Conservation (phyloP, 2,329 filamentous ascomycete genomes). For the Trichoderma lentiforme region DNA sequence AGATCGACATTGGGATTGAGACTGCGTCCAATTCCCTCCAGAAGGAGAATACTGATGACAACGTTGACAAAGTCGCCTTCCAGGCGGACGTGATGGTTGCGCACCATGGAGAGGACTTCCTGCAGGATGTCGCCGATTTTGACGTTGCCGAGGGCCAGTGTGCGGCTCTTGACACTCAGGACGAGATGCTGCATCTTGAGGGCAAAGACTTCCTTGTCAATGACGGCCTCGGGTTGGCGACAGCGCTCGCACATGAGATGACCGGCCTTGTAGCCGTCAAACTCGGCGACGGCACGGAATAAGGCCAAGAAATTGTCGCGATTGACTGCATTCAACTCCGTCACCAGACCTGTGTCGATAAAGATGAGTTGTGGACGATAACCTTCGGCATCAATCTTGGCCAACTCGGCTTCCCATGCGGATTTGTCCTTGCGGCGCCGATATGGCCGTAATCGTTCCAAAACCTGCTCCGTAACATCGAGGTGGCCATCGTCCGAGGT, state of each 20-base stretch:
- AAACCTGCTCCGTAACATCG: slow-evolving; percentile 84
- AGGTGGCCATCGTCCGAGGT: slow-evolving; percentile 48
- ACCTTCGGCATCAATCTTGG: slow-evolving; percentile 77
- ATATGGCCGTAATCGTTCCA: slow-evolving; percentile 74
- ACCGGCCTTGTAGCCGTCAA: slow-evolving; percentile 93
- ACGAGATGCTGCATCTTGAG: slow-evolving; percentile 97
- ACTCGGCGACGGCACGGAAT: slow-evolving; percentile 93
- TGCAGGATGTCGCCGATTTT: slow-evolving; percentile 95
- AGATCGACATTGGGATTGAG: slow-evolving; percentile 86
- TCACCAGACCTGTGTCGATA: slow-evolving; percentile 94
- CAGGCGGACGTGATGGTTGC: slow-evolving; percentile 84
- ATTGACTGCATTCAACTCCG: slow-evolving; percentile 84
- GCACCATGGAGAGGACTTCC: slow-evolving; percentile 86
- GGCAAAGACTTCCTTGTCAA: slow-evolving; percentile 87
- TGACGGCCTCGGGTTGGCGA: slow-evolving; percentile 83
- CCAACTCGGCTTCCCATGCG: slow-evolving; percentile 72
- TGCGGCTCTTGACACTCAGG: slow-evolving; percentile 82
- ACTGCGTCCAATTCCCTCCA: slow-evolving; percentile 89
- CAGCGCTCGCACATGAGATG: slow-evolving; percentile 95
- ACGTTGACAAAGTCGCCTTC: slow-evolving; percentile 99
- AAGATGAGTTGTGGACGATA: slow-evolving; percentile 94
- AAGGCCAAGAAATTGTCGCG: slow-evolving; percentile 89
- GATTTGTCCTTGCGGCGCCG: slow-evolving; percentile 57
- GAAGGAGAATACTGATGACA: slow-evolving; percentile 85
- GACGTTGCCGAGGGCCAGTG: slow-evolving; percentile 87